These are phyloP conservation scores for Rhodotorula paludigena DNA, from an alignment of 768 basidiomycete genomes.

Conservation along the genomic window DNA sequence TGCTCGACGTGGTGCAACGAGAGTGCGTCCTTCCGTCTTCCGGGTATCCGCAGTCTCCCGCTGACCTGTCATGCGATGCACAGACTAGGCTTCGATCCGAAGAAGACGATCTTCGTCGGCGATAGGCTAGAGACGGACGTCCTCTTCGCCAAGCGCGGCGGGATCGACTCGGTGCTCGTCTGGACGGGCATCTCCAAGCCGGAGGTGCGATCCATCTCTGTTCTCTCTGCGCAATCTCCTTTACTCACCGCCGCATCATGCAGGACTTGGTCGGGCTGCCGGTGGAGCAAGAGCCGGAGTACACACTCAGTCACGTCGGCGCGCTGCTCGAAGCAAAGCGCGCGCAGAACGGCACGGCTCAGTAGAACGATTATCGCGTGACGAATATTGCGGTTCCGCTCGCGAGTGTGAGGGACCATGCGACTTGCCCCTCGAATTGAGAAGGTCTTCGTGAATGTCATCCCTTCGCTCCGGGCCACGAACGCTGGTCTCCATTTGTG, in stretches of 20 bases:
- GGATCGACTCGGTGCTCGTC: constrained; percentile 20
- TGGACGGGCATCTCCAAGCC: constrained; percentile 20
- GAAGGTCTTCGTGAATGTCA: no score
- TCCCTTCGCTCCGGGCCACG: no score
- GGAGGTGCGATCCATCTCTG: neutral
- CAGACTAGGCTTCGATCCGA: constrained; percentile 79
- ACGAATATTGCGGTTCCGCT: no score
- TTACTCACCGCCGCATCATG: neutral
- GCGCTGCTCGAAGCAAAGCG: neutral
- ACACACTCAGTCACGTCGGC: constrained; percentile 13
- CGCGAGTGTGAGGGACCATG: no score
- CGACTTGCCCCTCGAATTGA: no score
- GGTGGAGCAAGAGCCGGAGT: neutral
- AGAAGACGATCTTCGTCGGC: constrained; percentile 84
- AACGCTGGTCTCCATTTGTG: no score
- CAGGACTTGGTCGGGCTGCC: constrained; percentile 5
- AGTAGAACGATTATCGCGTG: no score
- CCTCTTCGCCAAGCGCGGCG: constrained; percentile 64
- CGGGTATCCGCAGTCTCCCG: neutral
- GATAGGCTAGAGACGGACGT: constrained; percentile 94
- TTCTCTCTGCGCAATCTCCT: neutral
- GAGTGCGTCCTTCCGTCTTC: constrained; percentile 58
- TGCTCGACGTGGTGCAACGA: constrained; percentile 85
- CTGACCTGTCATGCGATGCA: neutral
- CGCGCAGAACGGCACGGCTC: neutral